These are phyloP conservation scores for Corylus americana DNA, from an alignment of 306 rosid species.

Conservation along the genomic window DNA sequence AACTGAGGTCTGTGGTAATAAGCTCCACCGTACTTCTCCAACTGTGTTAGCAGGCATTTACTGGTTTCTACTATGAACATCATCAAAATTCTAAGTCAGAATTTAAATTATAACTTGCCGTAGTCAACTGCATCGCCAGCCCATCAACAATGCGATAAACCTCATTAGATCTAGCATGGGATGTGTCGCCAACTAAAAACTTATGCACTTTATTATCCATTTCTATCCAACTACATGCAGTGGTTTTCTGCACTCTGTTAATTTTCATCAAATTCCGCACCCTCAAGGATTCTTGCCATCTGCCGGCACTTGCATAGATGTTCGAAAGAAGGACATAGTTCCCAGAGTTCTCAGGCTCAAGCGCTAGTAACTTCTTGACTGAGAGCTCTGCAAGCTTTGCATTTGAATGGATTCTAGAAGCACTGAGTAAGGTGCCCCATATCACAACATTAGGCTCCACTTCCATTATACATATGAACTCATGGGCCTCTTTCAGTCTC, in stretches of 20 bases:
- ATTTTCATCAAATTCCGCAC: background rate
- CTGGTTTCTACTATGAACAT: background rate
- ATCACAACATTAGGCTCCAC: conserved; percentile 1
- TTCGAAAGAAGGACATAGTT: conserved; percentile 2
- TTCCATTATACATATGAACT: conserved; percentile 1
- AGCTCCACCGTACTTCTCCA: background rate
- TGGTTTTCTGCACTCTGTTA: background rate
- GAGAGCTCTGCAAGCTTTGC: conserved; percentile 1
- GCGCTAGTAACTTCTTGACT: background rate
- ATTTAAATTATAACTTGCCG: background rate
- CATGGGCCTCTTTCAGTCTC: conserved; percentile 1
- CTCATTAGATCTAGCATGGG: background rate
- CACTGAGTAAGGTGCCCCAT: conserved; percentile 9
- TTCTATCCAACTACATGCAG: conserved; percentile 9
- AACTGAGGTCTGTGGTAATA: background rate
- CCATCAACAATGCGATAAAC: background rate
- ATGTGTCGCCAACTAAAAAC: conserved; percentile 7
- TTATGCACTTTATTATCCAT: background rate
- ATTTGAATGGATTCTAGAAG: conserved; percentile 1
- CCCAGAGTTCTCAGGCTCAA: conserved; percentile 5
- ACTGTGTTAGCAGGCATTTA: background rate
- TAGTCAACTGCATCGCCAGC: background rate
- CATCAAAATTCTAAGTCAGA: background rate
- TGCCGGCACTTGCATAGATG: conserved; percentile 5
- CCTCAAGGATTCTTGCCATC: background rate